Base-by-base conservation (phyloP, 75 land plant species). In the Pseudotsuga menziesii region DNA sequence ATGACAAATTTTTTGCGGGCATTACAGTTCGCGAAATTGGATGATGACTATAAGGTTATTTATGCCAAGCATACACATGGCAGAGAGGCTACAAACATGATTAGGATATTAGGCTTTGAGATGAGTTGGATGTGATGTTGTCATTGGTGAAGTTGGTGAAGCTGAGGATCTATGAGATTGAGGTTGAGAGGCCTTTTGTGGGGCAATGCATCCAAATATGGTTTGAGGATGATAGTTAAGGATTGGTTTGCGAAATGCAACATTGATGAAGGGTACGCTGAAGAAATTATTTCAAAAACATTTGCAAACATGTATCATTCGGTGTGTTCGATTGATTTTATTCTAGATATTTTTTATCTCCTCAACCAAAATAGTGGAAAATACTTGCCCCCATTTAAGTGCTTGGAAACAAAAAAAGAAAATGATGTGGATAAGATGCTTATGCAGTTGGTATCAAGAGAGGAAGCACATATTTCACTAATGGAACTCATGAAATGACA, bases 401-500 rank as follows among this genome's bases (percentile, higher is more conserved):
- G 71, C 76, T 62, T 96, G 61, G 88, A 87, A 14, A 54, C 85
- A 5, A 94, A 96, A 39, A 97, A 96, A 72, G 98, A 96, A 75
- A 96, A 96, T 64, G 98, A 96, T 64, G 98, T 91, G 14, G 98
- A 90, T 76, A 83, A 81, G 77, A 78, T 94, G 36, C 87, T 96
- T 54, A 96, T 91, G 0, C 36, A 97, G 72, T 73, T 96, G 74
- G 94, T 89, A 1, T 78, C 92, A 19, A 80, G 86, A 15, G 98
- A 96, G 60, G 98, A 96, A 36, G 97, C 97, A 14, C 98, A 88
- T 77, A 88, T 96, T 78, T 97, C 89, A 0, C 72, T 96, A n/a
- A 94, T 94, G 94, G 98, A 96, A 80, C 88, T 96, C 23, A 90
- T 96, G 97, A 96, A 94, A 64, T 96, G 98, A 97, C 83, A 97